Conservation (phyloP, 116 monocot genomes). For the Iris pallida region DNA sequence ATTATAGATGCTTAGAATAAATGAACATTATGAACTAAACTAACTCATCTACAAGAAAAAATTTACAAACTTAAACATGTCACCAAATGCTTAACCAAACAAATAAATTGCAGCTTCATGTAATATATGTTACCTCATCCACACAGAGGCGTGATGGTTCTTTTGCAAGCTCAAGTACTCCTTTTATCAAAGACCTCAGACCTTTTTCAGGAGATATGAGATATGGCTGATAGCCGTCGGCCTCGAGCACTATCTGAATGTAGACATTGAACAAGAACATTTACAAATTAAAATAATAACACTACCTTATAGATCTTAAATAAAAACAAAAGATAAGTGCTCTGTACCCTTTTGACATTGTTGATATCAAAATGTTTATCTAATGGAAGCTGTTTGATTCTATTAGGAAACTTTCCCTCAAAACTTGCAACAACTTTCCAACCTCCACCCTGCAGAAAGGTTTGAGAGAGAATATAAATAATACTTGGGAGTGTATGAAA, state of each 20-base stretch:
- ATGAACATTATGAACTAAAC: too few species aligned
- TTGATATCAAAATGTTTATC: slow-evolving; percentile 93
- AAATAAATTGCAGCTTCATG: slow-evolving; percentile 1
- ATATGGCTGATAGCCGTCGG: slow-evolving; percentile 98
- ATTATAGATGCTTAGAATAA: too few species aligned
- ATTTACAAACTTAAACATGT: too few species aligned
- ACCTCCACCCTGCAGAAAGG: slow-evolving; percentile 58
- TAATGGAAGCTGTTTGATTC: slow-evolving; percentile 83
- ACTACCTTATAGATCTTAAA: neutral
- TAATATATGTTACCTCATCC: slow-evolving; percentile 65
- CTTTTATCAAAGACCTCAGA: slow-evolving; percentile 88
- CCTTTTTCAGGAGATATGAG: slow-evolving; percentile 99
- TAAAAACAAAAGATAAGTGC: neutral
- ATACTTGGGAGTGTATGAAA: neutral
- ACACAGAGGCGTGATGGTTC: slow-evolving; percentile 97
- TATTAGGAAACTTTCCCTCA: slow-evolving; percentile 85
- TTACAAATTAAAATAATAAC: too few species aligned
- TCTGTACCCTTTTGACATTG: slow-evolving; percentile 92
- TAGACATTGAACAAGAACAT: neutral
- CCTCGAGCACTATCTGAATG: slow-evolving; percentile 85
- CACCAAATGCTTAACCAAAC: too few species aligned
- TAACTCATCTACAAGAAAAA: too few species aligned
- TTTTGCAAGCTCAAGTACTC: slow-evolving; percentile 92
- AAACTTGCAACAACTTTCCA: slow-evolving; percentile 97
- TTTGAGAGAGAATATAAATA: neutral